A percentile compares a stretch with the other conserved stretches of the same genome.
Evolutionary conservation across 2,329 filamentous ascomycete genomes (phyloP).

Genomic region (Pseudofabraea citricarpa): DNA sequence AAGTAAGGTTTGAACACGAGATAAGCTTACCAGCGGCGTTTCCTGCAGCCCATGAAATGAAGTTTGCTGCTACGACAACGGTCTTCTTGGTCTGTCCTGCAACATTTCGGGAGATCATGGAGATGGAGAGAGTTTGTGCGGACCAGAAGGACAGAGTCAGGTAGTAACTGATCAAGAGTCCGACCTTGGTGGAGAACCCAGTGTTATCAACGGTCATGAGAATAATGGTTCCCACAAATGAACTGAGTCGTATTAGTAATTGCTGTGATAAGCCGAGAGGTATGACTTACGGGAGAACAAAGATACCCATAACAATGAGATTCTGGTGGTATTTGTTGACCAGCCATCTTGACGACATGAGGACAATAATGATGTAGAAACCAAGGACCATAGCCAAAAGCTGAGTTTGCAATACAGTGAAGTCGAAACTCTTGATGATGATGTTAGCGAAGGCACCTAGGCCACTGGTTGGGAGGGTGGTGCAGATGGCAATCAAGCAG

Average conservation of each 20-base stretch:
- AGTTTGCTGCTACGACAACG: slow-evolving; percentile 43
- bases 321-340: slow-evolving; percentile 68
- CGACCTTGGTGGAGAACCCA: slow-evolving; percentile 53
- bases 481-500: slow-evolving; percentile 61
- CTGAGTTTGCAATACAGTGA: slow-evolving; percentile 62
- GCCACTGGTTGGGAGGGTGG: slow-evolving; percentile 68
- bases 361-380: slow-evolving; percentile 66
- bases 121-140: slow-evolving; percentile 61
- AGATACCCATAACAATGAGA: slow-evolving; percentile 59
- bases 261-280: neutral
- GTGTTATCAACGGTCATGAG: slow-evolving; percentile 63
- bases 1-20: no score
- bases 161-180: slow-evolving; percentile 70
- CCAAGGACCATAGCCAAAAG: slow-evolving; percentile 72
- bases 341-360: slow-evolving; percentile 62
- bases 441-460: slow-evolving; percentile 71
- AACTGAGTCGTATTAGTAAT: slow-evolving; percentile 34
- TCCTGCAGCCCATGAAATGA: slow-evolving; percentile 45
- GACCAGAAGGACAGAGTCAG: slow-evolving; percentile 76
- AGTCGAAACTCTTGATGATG: slow-evolving; percentile 67
- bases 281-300: slow-evolving; percentile 55
- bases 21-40: slow-evolving; percentile 55
- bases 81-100: slow-evolving; percentile 48
- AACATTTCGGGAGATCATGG: slow-evolving; percentile 51
- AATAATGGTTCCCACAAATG: slow-evolving; percentile 66